Conservation (phyloP, 805 yeast genomes). For the Candida wancherniae region DNA sequence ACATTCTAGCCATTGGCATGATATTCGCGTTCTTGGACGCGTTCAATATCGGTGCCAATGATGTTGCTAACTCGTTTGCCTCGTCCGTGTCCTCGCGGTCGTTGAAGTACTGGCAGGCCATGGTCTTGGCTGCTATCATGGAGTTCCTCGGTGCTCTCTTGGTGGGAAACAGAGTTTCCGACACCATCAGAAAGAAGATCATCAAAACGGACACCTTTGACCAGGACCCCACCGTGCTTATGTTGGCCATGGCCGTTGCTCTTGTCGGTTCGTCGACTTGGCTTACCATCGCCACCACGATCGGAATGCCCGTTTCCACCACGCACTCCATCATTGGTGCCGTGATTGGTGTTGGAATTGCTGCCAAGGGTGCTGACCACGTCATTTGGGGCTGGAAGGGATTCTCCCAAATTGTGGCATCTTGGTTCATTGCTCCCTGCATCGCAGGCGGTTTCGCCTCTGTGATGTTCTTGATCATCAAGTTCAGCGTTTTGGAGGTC, state of each 20-base stretch:
- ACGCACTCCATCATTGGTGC: conserved; percentile 79
- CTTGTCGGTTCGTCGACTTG: conserved; percentile 67
- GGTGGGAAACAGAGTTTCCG: conserved; percentile 71
- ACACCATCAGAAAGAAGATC: conserved; percentile 64
- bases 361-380: conserved; percentile 58
- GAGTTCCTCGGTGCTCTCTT: conserved; percentile 73
- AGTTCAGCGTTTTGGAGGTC: conserved; percentile 57
- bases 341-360: conserved; percentile 69
- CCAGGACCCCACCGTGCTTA: conserved; percentile 61
- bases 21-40: conserved; percentile 74
- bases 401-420: conserved; percentile 66
- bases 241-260: conserved; percentile 74
- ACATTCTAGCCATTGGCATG: conserved; percentile 64
- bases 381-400: conserved; percentile 76
- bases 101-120: conserved; percentile 69
- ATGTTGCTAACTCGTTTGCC: conserved; percentile 76
- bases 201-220: conserved; percentile 47
- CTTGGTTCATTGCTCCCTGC: conserved; percentile 76
- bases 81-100: conserved; percentile 71
- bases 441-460: conserved; percentile 64
- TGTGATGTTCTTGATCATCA: conserved; percentile 53
- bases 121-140: conserved; percentile 63
- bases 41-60: conserved; percentile 77
- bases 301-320: conserved; percentile 78
- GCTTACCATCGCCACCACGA: conserved; percentile 60